Base-by-base conservation (phyloP, 192 early-diverging fungal genomes). In the Podila epigama region DNA sequence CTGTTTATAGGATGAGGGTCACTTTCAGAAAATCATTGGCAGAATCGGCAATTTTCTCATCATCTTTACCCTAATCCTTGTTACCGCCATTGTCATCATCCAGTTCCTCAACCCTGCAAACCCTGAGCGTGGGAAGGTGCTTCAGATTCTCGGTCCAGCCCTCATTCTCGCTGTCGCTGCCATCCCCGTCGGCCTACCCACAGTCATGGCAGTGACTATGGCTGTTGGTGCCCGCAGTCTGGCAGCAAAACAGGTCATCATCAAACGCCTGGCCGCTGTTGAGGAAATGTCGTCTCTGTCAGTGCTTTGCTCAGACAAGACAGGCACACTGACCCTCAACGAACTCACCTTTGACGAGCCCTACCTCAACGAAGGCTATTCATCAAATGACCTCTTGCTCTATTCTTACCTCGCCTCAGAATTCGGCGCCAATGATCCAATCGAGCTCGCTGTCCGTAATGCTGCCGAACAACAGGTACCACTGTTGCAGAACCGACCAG, bases 161-260 rank as follows among this genome's bases (percentile, higher is more conserved):
- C 72, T 94, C 31, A 81, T 93, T 31, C 64, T 94, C 22, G 91
- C 90, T 9, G 86, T 94, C 52, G 91, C 92, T 50, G 91, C 91
- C 40, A 92, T 94, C 66, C 92, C 92, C 20, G 85, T 93, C 35
- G 92, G 92, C 62, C 79, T 94, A 1, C 93, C 92, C 13, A 91
- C 93, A 7, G 89, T 94, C 56, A 86, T 94, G 87, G 88, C 89
- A n/a, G 92, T 93, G 20, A 94, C 93, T 10, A 93, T 94, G 92
- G 93, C 93, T 55, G 86, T 94, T 39, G 92, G 92, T 63, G 91
- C 92, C 13, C 79, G 81, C 28, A 83, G 93, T 60, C 66, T 94
- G 44, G 90, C 92, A 12, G 83, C 84, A 22, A 88, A 90, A 56
- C 75, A 93, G 63, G 92, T 92, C 67, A 92, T 93, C 79, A 84